A percentile compares a stretch with the other conserved stretches of the same genome.
phyloP scores from a whole-genome alignment of 225 moss, liverwort and hornwort genomes.

The Sphagnum contortum region DNA sequence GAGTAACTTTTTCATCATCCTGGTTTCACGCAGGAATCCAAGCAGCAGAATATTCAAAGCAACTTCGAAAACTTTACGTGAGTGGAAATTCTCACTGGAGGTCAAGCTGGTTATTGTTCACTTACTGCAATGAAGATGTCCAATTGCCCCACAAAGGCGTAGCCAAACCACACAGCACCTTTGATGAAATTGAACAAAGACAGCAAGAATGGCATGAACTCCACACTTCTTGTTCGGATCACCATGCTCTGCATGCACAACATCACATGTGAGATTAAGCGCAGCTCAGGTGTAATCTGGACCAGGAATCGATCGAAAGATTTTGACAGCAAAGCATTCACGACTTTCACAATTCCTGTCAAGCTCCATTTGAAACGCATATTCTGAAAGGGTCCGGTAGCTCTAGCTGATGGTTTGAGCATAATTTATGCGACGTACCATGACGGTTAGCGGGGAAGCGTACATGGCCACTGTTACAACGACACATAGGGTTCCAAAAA shows the following conservation, averaged over 20 bases:
- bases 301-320: not conserved
- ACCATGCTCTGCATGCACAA: slow-evolving; percentile 33
- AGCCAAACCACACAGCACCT: slow-evolving; percentile 41
- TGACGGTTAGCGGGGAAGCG: slow-evolving; percentile 44
- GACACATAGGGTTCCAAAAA: slow-evolving; percentile 38
- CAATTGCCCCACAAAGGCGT: slow-evolving; percentile 27
- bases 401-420: not conserved
- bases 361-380: not conserved
- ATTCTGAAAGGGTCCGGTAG: not conserved
- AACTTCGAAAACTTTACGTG: not conserved
- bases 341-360: not conserved
- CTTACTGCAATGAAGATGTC: slow-evolving; percentile 56
- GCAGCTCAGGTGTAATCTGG: no score
- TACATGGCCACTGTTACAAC: slow-evolving; percentile 47
- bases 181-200: slow-evolving; percentile 48
- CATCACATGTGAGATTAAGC: no score
- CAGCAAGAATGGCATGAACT: slow-evolving; percentile 55
- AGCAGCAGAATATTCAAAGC: no score
- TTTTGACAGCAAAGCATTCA: not conserved
- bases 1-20: not conserved
- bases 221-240: slow-evolving; percentile 47
- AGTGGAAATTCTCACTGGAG: not conserved
- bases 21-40: not conserved
- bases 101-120: not conserved
- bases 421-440: slow-evolving; percentile 17